phyloP scores from a whole-genome alignment of 2,329 filamentous ascomycete genomes.

The Paecilomyces variotii region DNA sequence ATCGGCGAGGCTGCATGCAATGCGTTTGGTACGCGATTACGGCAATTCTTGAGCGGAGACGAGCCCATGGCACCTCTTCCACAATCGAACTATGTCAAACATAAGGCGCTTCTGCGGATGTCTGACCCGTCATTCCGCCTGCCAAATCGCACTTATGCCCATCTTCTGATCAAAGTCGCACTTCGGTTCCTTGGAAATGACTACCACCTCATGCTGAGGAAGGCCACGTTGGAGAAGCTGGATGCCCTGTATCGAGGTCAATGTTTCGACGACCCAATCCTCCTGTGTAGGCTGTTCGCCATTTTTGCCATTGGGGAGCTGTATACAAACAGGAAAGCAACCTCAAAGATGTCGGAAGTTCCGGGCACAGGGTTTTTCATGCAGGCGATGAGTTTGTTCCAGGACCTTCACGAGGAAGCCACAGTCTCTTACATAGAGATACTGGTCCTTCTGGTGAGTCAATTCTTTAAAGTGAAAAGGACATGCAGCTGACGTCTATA shows the following conservation, averaged over 20 bases:
- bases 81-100: slow-evolving; percentile 6
- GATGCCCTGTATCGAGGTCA: slow-evolving; percentile 6
- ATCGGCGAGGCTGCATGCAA: slow-evolving; percentile 9
- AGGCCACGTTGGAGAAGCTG: slow-evolving; percentile 9
- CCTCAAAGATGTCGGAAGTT: slow-evolving; percentile 5
- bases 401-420: slow-evolving; percentile 9
- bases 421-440: slow-evolving; percentile 7
- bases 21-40: slow-evolving; percentile 7
- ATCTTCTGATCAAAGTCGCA: slow-evolving; percentile 10
- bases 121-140: slow-evolving; percentile 5
- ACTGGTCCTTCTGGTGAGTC: slow-evolving; percentile 4
- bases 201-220: slow-evolving; percentile 11
- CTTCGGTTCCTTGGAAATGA: slow-evolving; percentile 11
- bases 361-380: slow-evolving; percentile 9
- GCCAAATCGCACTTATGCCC: slow-evolving; percentile 10
- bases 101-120: slow-evolving; percentile 7
- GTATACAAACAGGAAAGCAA: slow-evolving; percentile 8
- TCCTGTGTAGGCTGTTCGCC: slow-evolving; percentile 11
- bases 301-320: slow-evolving; percentile 11
- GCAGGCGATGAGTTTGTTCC: slow-evolving; percentile 8
- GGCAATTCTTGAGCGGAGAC: slow-evolving; percentile 7
- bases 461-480: not conserved
- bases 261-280: slow-evolving; percentile 6
- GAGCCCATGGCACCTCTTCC: slow-evolving; percentile 7
- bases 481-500: not conserved